Percentiles rank a stretch among this genome's conserved stretches.
Evolutionary conservation across 2,329 filamentous ascomycete genomes (phyloP).

Genomic region (Knufia petricola): DNA sequence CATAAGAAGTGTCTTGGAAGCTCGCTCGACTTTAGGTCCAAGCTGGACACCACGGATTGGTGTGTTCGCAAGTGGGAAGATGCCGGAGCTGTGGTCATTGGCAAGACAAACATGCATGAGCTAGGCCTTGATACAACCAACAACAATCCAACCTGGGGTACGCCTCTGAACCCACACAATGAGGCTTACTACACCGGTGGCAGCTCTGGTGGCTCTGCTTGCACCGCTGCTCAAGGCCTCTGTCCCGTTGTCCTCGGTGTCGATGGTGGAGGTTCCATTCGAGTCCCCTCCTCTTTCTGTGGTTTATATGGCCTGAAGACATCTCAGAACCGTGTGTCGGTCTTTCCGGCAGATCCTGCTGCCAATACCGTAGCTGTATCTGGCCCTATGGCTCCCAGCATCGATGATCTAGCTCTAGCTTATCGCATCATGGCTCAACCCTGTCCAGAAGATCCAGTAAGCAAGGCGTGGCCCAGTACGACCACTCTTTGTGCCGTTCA

Average conservation of each 20-base stretch:
- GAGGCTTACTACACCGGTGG: constrained; percentile 68
- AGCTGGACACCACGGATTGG: constrained; percentile 50
- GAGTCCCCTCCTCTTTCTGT: constrained; percentile 66
- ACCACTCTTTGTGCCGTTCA: constrained; percentile 29
- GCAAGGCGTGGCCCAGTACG: constrained; percentile 36
- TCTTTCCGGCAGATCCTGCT: constrained; percentile 48
- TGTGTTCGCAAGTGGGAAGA: constrained; percentile 62
- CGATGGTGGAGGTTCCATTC: constrained; percentile 66
- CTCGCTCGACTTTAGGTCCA: constrained; percentile 45
- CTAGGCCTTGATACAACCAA: constrained; percentile 73
- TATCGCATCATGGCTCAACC: constrained; percentile 71
- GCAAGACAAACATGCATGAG: constrained; percentile 73
- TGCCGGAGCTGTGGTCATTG: constrained; percentile 64
- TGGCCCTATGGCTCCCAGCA: constrained; percentile 67
- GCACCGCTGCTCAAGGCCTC: constrained; percentile 59
- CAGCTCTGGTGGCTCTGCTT: constrained; percentile 67
- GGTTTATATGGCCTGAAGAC: constrained; percentile 75
- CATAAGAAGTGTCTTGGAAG: constrained; percentile 60
- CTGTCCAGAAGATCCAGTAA: constrained; percentile 53
- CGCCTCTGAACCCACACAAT: constrained; percentile 70
- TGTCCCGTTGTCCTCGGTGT: constrained; percentile 67
- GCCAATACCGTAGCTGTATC: constrained; percentile 56
- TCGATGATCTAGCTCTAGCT: constrained; percentile 68
- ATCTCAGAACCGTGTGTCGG: constrained; percentile 56
- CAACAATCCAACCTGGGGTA: constrained; percentile 66